Evolutionary conservation across 164 flowering plant genomes (phyloP).

Genomic region (Amborella trichopoda): DNA sequence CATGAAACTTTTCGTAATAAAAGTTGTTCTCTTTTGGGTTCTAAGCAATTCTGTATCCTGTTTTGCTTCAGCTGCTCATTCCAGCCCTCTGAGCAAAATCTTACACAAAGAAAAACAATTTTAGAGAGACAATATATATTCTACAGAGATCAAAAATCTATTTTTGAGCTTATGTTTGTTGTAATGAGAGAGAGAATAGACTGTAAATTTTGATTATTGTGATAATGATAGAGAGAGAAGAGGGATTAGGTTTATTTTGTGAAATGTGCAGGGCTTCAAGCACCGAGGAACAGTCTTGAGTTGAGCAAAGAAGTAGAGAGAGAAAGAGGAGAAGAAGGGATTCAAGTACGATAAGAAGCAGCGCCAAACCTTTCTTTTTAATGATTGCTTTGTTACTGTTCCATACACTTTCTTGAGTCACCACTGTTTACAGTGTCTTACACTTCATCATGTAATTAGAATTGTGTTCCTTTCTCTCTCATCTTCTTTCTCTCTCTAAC

Average conservation of each 20-base stretch:
- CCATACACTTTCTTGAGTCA: background rate
- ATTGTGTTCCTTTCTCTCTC: background rate
- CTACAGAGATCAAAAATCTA: too few species aligned
- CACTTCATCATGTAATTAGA: background rate
- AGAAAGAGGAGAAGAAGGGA: conserved; percentile 19
- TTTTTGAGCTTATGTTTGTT: too few species aligned
- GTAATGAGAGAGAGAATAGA: background rate
- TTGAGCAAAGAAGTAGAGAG: conserved; percentile 15
- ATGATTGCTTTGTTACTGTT: background rate
- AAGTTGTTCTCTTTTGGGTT: background rate
- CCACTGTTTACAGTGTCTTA: background rate
- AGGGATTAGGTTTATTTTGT: too few species aligned
- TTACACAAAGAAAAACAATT: too few species aligned
- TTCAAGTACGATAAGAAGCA: conserved; percentile 57
- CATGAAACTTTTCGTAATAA: background rate
- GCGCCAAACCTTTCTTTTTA: background rate
- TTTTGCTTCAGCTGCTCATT: background rate
- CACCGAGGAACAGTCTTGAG: conserved; percentile 88
- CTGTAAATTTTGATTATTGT: too few species aligned
- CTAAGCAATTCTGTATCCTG: background rate
- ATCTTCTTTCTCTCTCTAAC: background rate
- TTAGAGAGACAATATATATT: too few species aligned
- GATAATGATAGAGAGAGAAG: too few species aligned
- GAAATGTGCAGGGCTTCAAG: conserved; percentile 66
- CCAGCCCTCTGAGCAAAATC: too few species aligned